A percentile compares a stretch with the other conserved stretches of the same genome.
Evolutionary conservation across 345 rosid genomes (phyloP).

Genomic region (Physaria fendleri): DNA sequence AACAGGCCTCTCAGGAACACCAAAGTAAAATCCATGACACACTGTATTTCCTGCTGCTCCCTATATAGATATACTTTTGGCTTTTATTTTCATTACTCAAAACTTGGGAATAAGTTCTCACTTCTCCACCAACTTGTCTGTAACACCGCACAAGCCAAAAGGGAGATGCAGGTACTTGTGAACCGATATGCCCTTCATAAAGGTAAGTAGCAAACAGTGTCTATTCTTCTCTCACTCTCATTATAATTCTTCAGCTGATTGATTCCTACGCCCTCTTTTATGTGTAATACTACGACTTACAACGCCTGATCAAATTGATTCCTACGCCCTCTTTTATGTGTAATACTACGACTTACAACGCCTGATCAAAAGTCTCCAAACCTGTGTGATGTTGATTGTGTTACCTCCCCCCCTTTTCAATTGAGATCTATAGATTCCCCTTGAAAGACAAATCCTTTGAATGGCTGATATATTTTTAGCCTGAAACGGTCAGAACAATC

Average conservation of each 20-base stretch:
- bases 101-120: constrained; percentile 15
- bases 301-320: constrained; percentile 25
- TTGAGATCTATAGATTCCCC: constrained; percentile 27
- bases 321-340: constrained; percentile 30
- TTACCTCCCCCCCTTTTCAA: constrained; percentile 23
- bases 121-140: constrained; percentile 26
- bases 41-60: constrained; percentile 16
- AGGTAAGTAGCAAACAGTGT: constrained; percentile 16
- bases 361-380: constrained; percentile 27
- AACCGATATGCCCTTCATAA: constrained; percentile 14
- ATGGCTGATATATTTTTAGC: constrained; percentile 20
- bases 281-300: constrained; percentile 32
- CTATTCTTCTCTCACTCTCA: constrained; percentile 13
- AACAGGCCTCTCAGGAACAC: constrained; percentile 22
- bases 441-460: constrained; percentile 23
- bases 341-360: constrained; percentile 29
- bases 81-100: constrained; percentile 19
- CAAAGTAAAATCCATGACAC: constrained; percentile 21
- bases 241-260: constrained; percentile 23
- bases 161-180: constrained; percentile 26
- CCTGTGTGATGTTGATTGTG: constrained; percentile 27
- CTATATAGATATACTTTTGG: constrained; percentile 21
- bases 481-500: constrained; percentile 19
- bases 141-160: constrained; percentile 24
- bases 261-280: constrained; percentile 30